A percentile compares a stretch with the other conserved stretches of the same genome.
These are phyloP conservation scores for Coniophora puteana DNA, from an alignment of 1,284 basidiomycete species.

Conservation along the genomic window DNA sequence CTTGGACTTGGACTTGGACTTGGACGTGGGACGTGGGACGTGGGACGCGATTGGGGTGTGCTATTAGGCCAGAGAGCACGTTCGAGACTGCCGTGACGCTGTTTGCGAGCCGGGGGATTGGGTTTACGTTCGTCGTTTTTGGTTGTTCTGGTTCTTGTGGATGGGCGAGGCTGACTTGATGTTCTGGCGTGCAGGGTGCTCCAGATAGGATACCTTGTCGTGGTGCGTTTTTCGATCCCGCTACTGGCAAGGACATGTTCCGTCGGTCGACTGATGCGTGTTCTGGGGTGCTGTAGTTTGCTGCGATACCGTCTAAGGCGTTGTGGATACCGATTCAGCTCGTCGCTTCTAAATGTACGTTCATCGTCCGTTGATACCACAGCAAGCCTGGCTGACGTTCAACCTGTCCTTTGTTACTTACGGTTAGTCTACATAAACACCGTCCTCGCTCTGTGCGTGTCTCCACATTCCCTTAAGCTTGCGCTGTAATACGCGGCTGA, in stretches of 20 bases:
- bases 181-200: slow-evolving; percentile 13
- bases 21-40: no score
- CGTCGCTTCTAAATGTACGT: slow-evolving; percentile 30
- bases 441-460: slow-evolving; percentile 26
- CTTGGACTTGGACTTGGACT: no score
- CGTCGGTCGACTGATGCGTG: no score
- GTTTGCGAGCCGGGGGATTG: slow-evolving; percentile 28
- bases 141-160: no score
- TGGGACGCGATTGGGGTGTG: slow-evolving; percentile 1
- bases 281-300: slow-evolving; percentile 28
- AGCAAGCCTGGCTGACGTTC: no score
- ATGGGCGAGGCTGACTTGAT: not conserved
- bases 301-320: slow-evolving; percentile 25
- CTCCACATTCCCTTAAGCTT: not conserved
- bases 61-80: slow-evolving; percentile 15
- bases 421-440: slow-evolving; percentile 26
- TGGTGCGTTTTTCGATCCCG: no score
- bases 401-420: no score
- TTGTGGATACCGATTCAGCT: slow-evolving; percentile 36
- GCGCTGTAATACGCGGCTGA: not conserved
- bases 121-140: slow-evolving; percentile 23
- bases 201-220: slow-evolving; percentile 21
- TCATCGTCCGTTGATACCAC: no score
- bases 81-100: slow-evolving; percentile 10
- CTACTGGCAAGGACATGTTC: no score